Evolutionary conservation across 129 eudicot species (phyloP), one percentile per base, ranked within the genome.

Genomic region (Daucus carota): DNA sequence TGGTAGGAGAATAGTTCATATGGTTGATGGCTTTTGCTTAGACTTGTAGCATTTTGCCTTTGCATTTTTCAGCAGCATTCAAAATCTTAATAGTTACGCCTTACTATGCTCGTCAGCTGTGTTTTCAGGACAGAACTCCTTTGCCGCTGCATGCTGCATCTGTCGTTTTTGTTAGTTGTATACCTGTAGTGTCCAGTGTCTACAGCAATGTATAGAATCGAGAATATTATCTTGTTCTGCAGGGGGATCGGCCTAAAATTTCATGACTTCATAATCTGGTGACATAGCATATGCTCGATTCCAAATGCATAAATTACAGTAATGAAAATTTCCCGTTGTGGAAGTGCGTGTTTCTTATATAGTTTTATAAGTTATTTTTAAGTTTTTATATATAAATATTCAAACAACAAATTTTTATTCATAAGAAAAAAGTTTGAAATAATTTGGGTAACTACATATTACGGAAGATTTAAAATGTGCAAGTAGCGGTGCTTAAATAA

Each of bases 1-100:
- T 63, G 70, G 70, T 63, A 31, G 40, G 40, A 63, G 70, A 33
- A 63, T 63, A 63, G 70, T 63, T 31, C 8, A 38, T 29, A 63
- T 29, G 5, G 70, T 63, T 63, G 38, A 63, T 15, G 22, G 22
- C 70, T 14, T 63, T 63, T 13, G 70, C 70, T 63, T 63, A 31
- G 70, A 63, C 38, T 28, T 63, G 38, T 13, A 29, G 22, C 70
- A 26, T 63, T 31, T 31, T 29, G 22, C 18, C 40, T 63, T 63
- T 63, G 70, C 70, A 1, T 63, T 63, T 24, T 57, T 57, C 15
- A n/a, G 10, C 24, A n/a, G 31, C 31, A 57, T 6, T 57, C 65
- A 57, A n/a, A n/a, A n/a, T 57, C 24, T 50, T 20, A 20, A 20
- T 50, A 24, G 65, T 57, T 57, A 57, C 11, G 10, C 31, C 14